These are phyloP conservation scores for Suhomyces choctaworum DNA, from an alignment of 1,139 yeast species.

Conservation along the genomic window DNA sequence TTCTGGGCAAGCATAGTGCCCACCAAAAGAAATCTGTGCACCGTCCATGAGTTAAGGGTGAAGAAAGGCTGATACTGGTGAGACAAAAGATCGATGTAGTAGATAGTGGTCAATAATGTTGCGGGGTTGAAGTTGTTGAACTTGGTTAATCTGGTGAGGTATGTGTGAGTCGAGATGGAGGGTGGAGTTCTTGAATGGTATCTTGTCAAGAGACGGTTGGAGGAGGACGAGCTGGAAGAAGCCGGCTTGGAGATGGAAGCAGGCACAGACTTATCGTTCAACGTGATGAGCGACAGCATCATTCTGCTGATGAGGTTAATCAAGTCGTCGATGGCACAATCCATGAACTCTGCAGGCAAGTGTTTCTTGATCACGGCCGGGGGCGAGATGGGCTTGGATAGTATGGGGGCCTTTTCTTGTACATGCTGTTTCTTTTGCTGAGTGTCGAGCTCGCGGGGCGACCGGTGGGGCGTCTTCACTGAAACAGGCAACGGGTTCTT, in stretches of 20 bases:
- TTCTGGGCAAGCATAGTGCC: conserved; percentile 92
- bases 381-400: conserved; percentile 5
- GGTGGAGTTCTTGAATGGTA: conserved; percentile 96
- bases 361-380: conserved; percentile 9
- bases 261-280: conserved; percentile 63
- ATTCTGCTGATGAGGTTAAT: conserved; percentile 74
- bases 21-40: conserved; percentile 85
- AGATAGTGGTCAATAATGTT: conserved; percentile 75
- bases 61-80: conserved; percentile 74
- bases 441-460: conserved; percentile 1
- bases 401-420: conserved; percentile 2
- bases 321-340: conserved; percentile 70
- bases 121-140: conserved; percentile 86
- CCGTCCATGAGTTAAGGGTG: conserved; percentile 86
- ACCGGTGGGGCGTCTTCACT: conserved; percentile 1
- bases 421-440: conserved; percentile 4
- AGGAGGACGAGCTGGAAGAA: conserved; percentile 15
- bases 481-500: conserved; percentile 2
- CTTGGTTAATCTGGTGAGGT: conserved; percentile 72
- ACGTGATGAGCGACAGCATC: conserved; percentile 67
- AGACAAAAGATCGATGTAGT: conserved; percentile 83
- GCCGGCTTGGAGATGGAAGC: conserved; percentile 32
- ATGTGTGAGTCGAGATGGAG: conserved; percentile 74
- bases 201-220: conserved; percentile 59
- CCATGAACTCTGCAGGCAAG: conserved; percentile 61